Percentiles rank a stretch among this genome's conserved stretches.
phyloP scores from a whole-genome alignment of 1,139 yeast genomes.

The Magnusiomyces magnusii region DNA sequence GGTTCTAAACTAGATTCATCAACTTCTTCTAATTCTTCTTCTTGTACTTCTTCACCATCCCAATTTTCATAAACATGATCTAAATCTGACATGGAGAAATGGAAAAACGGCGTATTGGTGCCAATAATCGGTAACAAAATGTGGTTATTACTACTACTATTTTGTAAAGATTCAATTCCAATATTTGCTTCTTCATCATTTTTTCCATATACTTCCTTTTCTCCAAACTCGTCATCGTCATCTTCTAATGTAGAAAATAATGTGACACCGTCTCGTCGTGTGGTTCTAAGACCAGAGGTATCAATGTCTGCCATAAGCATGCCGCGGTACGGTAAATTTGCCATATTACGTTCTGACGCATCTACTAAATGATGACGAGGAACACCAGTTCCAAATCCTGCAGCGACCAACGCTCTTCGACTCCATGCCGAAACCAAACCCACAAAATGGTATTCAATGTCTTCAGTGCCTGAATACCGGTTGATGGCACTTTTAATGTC shows the following conservation, averaged over 20 bases:
- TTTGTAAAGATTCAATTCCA: background rate
- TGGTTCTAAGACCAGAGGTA: too few relatives aligned
- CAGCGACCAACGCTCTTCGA: constrained; percentile 62
- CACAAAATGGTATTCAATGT: constrained; percentile 85
- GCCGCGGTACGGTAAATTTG: too few relatives aligned
- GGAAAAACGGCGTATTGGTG: constrained; percentile 79
- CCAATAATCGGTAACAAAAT: constrained; percentile 52
- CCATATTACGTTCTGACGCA: constrained; percentile 5
- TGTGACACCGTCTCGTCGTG: background rate
- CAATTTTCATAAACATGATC: constrained; percentile 18
- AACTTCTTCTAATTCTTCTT: too few relatives aligned
- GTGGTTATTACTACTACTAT: background rate
- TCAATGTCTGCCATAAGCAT: too few relatives aligned
- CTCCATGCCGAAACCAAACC: constrained; percentile 86
- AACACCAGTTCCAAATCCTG: constrained; percentile 66
- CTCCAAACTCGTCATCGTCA: background rate
- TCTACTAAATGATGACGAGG: background rate
- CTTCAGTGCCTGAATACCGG: constrained; percentile 68
- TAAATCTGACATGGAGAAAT: constrained; percentile 76
- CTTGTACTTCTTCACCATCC: background rate
- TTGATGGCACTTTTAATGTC: constrained; percentile 70
- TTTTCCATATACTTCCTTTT: too few relatives aligned
- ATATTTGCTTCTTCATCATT: background rate
- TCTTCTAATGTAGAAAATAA: background rate
- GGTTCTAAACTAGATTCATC: too few relatives aligned